Base-by-base conservation (phyloP, 2,329 filamentous ascomycete genomes). In the Aspergillus hiratsukae region DNA sequence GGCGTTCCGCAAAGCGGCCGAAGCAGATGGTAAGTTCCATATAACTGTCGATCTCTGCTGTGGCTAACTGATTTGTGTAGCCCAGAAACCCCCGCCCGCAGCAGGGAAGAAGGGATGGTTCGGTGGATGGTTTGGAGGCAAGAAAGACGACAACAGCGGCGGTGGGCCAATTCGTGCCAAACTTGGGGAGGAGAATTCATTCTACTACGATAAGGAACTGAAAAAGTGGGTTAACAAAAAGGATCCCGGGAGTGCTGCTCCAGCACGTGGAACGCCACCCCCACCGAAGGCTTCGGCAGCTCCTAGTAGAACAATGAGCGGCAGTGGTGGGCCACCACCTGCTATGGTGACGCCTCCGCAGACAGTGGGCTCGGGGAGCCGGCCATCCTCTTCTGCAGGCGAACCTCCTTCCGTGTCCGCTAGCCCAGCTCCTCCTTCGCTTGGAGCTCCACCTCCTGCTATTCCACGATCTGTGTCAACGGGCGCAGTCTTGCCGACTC, bases 141-240 rank as follows among this genome's bases (percentile, higher is more conserved):
- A 82, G 56, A 73, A 76, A 60, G 83, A 85, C 14, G 62, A 65
- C 23, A 64, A 61, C 40, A 72, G 80, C n/a, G 65, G 66, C 50
- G 64, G 67, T 25, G 75, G 73, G 28, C 85, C 92, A n/a, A 90
- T 97, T 72, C 86, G 85, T 65, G 94, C 95, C 60, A 99, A 99
- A 69, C 83, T 99, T 8, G 95, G 93, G 59, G 95, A 99, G 73
- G 86, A 94, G 69, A 96, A 86, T 72, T 91, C 87, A 48, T 97
- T 99, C 74, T 88, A 93, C 64, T 99, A 94, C 68, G 94, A 99
- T 69, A 89, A 91, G 2, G 90, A 97, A n/a, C 83, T 96, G 52
- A 95, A 96, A 79, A 91, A 94, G 71, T 99, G 95, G 95, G 82
- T 99, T 71, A 97, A 99, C 79, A 97, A 97, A 80, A 97, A 96